Evolutionary conservation across 2,329 filamentous ascomycete genomes (phyloP).

Genomic region (Aspergillus tamarii): DNA sequence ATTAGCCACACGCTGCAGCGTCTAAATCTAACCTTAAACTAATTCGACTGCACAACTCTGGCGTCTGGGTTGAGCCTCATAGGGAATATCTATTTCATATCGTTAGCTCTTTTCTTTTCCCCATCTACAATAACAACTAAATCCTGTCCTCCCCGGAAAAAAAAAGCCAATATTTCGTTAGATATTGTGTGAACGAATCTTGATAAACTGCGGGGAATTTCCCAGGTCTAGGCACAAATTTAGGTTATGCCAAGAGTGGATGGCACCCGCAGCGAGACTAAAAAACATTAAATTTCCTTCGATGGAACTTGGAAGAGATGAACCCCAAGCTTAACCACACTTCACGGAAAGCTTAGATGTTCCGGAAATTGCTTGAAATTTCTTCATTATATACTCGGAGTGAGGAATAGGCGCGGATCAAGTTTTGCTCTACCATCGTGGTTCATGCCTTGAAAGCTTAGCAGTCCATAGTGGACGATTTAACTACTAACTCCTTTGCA

Average conservation of each 20-base stretch:
- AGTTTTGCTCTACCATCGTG: neutral
- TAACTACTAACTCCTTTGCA: neutral
- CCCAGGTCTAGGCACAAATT: neutral
- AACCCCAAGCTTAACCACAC: neutral
- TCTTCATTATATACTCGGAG: neutral
- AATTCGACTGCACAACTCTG: too few species aligned
- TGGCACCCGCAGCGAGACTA: neutral
- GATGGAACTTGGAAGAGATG: neutral
- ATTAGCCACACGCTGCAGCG: too few species aligned
- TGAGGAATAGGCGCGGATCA: neutral
- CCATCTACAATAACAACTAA: too few species aligned
- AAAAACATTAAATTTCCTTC: neutral
- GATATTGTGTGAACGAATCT: too few species aligned
- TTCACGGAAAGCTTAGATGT: neutral
- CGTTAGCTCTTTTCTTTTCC: neutral
- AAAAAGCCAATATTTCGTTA: too few species aligned
- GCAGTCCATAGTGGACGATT: neutral
- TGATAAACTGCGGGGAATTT: neutral
- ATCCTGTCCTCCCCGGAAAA: too few species aligned
- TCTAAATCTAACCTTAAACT: too few species aligned
- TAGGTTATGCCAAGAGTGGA: slow-evolving; percentile 3
- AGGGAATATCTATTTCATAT: neutral
- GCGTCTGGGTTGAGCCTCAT: too few species aligned
- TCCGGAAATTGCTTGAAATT: neutral
- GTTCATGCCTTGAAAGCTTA: neutral